Evolutionary conservation across 2,329 filamentous ascomycete genomes (phyloP).

Genomic region (Fonsecaea pugnacius): DNA sequence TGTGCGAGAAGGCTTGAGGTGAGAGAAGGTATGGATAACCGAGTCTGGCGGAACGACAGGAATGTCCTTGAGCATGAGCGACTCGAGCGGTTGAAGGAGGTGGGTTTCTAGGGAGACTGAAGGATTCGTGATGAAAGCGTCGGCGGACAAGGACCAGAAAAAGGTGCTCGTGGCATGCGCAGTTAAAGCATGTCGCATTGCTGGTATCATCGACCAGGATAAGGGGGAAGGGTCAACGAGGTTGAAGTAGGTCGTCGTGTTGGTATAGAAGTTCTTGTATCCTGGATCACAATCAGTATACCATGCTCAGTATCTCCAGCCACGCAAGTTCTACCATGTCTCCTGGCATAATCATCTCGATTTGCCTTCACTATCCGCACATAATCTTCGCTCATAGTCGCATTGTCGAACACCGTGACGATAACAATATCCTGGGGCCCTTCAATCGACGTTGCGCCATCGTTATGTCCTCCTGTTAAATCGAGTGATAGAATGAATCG

Average conservation of each 20-base stretch:
- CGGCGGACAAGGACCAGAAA: constrained; percentile 85
- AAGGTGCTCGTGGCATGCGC: constrained; percentile 75
- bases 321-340: constrained; percentile 71
- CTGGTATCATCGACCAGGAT: constrained; percentile 71
- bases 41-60: constrained; percentile 92
- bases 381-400: constrained; percentile 67
- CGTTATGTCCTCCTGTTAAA: constrained; percentile 38
- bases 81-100: constrained; percentile 73
- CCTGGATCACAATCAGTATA: constrained; percentile 56
- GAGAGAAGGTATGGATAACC: constrained; percentile 90
- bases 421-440: constrained; percentile 68
- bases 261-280: constrained; percentile 83
- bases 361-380: constrained; percentile 78
- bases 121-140: constrained; percentile 88
- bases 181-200: constrained; percentile 85
- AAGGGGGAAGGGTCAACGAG: constrained; percentile 49
- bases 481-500: constrained; percentile 48
- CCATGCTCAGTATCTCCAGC: not conserved
- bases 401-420: constrained; percentile 80
- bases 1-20: constrained; percentile 76
- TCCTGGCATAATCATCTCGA: constrained; percentile 78
- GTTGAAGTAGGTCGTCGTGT: constrained; percentile 55
- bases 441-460: constrained; percentile 43
- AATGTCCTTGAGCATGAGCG: constrained; percentile 79
- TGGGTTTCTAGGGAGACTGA: constrained; percentile 69